These are phyloP conservation scores for Chenopodium album DNA, from an alignment of 148 eudicot genomes.

Conservation along the genomic window DNA sequence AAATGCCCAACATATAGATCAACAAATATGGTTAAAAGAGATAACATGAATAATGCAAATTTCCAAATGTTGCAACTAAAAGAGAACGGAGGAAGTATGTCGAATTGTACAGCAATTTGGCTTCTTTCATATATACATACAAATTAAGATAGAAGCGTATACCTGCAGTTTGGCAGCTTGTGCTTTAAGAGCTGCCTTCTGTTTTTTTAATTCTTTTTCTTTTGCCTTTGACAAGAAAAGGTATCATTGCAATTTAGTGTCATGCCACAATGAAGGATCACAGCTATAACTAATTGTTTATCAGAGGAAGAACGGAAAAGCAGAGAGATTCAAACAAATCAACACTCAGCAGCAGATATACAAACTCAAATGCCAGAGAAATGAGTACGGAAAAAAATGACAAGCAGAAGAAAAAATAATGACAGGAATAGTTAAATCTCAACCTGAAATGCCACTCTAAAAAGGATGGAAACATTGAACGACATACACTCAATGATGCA, in stretches of 20 bases:
- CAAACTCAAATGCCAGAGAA: background rate
- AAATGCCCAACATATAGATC: too few species aligned
- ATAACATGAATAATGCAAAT: too few species aligned
- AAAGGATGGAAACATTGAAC: too few species aligned
- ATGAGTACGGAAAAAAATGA: background rate
- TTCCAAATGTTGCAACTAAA: too few species aligned
- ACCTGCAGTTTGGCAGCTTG: conserved; percentile 71
- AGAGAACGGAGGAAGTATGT: too few species aligned
- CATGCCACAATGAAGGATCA: background rate
- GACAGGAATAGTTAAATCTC: background rate
- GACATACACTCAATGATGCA: background rate
- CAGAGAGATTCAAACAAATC: background rate
- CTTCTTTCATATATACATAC: background rate
- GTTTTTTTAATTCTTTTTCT: conserved; percentile 71
- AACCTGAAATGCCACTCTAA: too few species aligned
- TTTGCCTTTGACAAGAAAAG: conserved; percentile 43
- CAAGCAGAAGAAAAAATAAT: background rate
- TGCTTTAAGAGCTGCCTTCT: conserved; percentile 86
- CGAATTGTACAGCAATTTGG: background rate
- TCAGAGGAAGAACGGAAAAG: too few species aligned
- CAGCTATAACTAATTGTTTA: background rate
- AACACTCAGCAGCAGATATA: background rate
- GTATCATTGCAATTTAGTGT: background rate
- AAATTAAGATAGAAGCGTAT: background rate
- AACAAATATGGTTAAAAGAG: too few species aligned